Evolutionary conservation across 139 green algal genomes (phyloP).

Genomic region (Chlorella sorokiniana): DNA sequence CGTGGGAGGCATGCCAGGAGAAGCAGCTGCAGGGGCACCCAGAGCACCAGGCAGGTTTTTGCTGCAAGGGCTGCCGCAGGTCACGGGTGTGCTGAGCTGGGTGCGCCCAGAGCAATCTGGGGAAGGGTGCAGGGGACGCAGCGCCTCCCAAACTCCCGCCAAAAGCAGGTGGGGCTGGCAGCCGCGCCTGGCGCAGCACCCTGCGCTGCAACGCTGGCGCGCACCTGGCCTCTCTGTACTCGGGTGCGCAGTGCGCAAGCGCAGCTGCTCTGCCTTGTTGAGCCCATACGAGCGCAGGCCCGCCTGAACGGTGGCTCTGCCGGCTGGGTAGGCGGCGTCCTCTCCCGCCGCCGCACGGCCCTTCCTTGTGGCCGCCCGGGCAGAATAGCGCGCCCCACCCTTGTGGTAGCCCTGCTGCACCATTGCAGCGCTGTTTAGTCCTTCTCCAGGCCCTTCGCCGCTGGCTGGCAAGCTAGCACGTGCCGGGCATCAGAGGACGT

Average conservation of each 20-base stretch:
- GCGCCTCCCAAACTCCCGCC: not conserved
- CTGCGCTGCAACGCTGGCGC: not conserved
- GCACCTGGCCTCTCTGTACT: slow-evolving; percentile 57
- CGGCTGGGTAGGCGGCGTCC: slow-evolving; percentile 36
- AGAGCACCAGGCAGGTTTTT: not conserved
- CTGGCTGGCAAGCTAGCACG: too few species aligned
- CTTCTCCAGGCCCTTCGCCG: not conserved
- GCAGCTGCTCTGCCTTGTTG: slow-evolving; percentile 53
- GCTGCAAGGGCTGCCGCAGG: not conserved
- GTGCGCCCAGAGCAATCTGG: too few species aligned
- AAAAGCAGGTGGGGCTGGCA: not conserved
- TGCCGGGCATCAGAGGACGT: too few species aligned
- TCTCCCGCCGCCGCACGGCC: not conserved
- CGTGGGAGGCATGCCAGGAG: too few species aligned
- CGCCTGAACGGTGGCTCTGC: slow-evolving; percentile 47
- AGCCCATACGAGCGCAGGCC: slow-evolving; percentile 55
- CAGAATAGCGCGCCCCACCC: slow-evolving; percentile 2
- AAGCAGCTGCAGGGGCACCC: not conserved
- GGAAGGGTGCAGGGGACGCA: not conserved
- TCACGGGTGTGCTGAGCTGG: not conserved
- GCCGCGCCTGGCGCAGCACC: not conserved
- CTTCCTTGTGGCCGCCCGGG: not conserved
- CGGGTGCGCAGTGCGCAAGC: slow-evolving; percentile 42
- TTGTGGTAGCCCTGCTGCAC: slow-evolving; percentile 25
- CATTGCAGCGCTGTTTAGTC: not conserved